phyloP scores from a whole-genome alignment of 148 eudicot genomes.

The Diospyros kaki region DNA sequence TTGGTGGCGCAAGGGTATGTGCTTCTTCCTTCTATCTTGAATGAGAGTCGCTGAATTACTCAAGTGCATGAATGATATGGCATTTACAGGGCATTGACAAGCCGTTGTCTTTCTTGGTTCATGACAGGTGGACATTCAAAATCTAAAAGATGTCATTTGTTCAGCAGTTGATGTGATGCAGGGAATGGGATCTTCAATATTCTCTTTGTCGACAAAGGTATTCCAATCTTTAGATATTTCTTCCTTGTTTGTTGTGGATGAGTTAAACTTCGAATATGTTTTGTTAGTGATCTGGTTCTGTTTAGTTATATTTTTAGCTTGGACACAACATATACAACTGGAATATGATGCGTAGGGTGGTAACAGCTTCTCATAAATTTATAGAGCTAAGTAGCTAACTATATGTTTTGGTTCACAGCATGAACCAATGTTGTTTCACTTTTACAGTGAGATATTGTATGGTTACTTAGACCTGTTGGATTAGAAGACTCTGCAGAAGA shows the following conservation, averaged over 20 bases:
- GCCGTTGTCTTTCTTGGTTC: not conserved
- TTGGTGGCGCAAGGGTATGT: slow-evolving; percentile 73
- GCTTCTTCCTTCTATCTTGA: not conserved
- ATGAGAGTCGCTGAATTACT: not conserved
- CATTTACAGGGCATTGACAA: not conserved
- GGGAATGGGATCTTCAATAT: slow-evolving; percentile 61
- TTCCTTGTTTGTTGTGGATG: not conserved
- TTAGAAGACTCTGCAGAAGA: no score
- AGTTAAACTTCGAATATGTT: not conserved
- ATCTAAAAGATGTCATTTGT: slow-evolving; percentile 58
- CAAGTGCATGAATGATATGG: not conserved
- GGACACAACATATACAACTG: no score
- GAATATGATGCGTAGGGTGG: no score
- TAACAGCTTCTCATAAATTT: no score
- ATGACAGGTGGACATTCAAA: slow-evolving; percentile 55
- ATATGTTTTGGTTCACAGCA: no score
- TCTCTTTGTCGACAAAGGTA: slow-evolving; percentile 57
- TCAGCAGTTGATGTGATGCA: slow-evolving; percentile 90
- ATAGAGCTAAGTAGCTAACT: no score
- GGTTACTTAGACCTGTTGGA: no score
- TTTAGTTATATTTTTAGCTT: not conserved
- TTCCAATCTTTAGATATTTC: not conserved
- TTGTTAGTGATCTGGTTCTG: not conserved
- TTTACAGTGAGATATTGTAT: no score
- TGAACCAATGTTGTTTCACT: no score